Evolutionary conservation across 306 rosid species (phyloP).

Genomic region (Pyrus bretschneideri): DNA sequence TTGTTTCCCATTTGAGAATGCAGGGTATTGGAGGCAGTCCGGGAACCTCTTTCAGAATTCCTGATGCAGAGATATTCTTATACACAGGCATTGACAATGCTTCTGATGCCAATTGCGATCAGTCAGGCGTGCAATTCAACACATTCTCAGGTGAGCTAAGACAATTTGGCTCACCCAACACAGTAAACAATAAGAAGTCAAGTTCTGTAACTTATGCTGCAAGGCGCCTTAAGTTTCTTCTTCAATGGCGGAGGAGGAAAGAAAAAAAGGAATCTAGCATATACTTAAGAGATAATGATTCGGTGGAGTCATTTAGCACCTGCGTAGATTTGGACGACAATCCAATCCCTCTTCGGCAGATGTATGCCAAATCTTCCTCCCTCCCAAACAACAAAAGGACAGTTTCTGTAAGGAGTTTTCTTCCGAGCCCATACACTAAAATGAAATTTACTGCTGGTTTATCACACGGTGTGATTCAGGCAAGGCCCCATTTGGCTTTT

Average conservation of each 20-base stretch:
- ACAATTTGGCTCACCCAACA: conserved; percentile 30
- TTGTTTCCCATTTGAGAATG: conserved; percentile 53
- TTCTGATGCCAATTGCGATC: conserved; percentile 38
- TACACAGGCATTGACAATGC: conserved; percentile 64
- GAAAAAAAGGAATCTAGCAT: conserved; percentile 27
- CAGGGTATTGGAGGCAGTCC: conserved; percentile 68
- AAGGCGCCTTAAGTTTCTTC: conserved; percentile 54
- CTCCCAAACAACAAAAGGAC: conserved; percentile 56
- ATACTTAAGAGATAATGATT: conserved; percentile 38
- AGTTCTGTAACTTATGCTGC: conserved; percentile 37
- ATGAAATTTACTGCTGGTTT: conserved; percentile 58
- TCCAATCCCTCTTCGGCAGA: conserved; percentile 60
- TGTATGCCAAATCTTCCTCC: conserved; percentile 39
- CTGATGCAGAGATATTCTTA: conserved; percentile 86
- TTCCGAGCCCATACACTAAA: conserved; percentile 65
- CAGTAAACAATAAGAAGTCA: conserved; percentile 35
- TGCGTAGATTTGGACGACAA: conserved; percentile 31
- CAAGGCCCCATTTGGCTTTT: conserved; percentile 39
- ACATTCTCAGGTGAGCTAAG: conserved; percentile 35
- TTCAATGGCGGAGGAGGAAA: conserved; percentile 53
- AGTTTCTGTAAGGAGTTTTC: conserved; percentile 23
- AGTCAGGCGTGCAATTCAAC: conserved; percentile 33
- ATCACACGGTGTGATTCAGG: conserved; percentile 74
- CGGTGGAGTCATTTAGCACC: conserved; percentile 29
- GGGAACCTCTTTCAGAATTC: conserved; percentile 81